Evolutionary conservation across 2,329 filamentous ascomycete species (phyloP), one percentile per base, ranked within the genome.

Genomic region (Ramularia endophylla): DNA sequence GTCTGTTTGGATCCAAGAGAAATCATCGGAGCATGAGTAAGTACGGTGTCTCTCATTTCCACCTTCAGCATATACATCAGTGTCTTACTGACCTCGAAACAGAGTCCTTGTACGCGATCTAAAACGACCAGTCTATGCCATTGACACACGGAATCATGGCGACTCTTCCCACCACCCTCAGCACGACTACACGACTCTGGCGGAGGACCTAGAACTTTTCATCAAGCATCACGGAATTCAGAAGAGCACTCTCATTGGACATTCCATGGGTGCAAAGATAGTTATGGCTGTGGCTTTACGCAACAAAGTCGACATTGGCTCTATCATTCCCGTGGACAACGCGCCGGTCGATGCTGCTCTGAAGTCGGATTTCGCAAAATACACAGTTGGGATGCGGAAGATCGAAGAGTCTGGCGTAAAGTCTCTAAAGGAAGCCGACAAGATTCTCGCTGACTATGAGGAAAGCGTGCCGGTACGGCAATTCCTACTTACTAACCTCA

Each of bases 261-360:
- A 97, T 66, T 95, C 87, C 1, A 97, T 97, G 90, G 90, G 92
- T 49, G 90, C 90, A 34, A 97, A 97, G 70, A 81, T 84, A 2
- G 87, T 87, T 54, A 95, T 97, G 90, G 73, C 84, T 0, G 71
- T 95, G 44, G 87, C 87, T 3, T 75, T 97, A 27, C 71, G 75
- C 31, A 74, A 78, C 1, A 86, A 87, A 0, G 69, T 77, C 5
- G 67, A 80, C 2, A 74, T 95, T 44, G 71, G 74, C 12, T 78
- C 83, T 54, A 69, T 97, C 38, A 75, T 95, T 19, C 75, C 87
- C 2, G 88, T 97, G 9, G 90, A 97, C 68, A 97, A 97, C 60
- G 87, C 89, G 3, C 90, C 90, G 2, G 74, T 94, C 7, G 87
- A 94, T 60, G 85, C 84, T 11, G 75, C 77, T 0, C 73, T 97